phyloP scores from a whole-genome alignment of 768 basidiomycete genomes.

The Lactifluus hygrophoroides region DNA sequence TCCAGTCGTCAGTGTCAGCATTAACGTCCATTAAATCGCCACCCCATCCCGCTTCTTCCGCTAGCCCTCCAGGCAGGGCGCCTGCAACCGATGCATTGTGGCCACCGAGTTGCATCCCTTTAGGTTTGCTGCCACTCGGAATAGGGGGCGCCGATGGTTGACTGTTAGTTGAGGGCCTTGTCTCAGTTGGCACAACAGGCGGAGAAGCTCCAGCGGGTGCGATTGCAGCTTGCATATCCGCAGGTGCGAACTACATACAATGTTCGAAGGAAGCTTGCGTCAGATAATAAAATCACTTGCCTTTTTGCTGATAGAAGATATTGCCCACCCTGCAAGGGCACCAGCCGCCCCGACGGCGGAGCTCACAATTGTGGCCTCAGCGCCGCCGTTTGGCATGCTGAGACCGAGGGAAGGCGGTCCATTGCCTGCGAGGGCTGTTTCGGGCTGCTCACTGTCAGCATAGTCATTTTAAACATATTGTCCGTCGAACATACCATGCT shows the following conservation, averaged over 20 bases:
- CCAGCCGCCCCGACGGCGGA: constrained; percentile 88
- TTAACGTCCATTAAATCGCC: constrained; percentile 89
- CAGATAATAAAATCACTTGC: constrained; percentile 29
- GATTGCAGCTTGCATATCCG: constrained; percentile 7
- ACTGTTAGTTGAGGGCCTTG: not conserved
- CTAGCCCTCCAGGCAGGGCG: constrained; percentile 44
- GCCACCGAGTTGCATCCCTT: constrained; percentile 63
- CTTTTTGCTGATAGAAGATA: constrained; percentile 81
- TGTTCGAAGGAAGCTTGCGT: not conserved
- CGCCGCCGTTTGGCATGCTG: constrained; percentile 18
- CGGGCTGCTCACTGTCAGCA: constrained; percentile 37
- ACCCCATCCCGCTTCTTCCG: constrained; percentile 46
- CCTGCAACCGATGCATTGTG: constrained; percentile 35
- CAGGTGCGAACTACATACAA: constrained; percentile 1
- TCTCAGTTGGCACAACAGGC: constrained; percentile 14
- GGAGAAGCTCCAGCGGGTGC: not conserved
- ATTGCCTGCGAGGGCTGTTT: constrained; percentile 34
- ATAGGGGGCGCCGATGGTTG: not conserved
- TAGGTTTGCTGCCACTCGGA: constrained; percentile 33
- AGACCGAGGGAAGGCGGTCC: constrained; percentile 18
- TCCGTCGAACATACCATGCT: constrained; percentile 56
- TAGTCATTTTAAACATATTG: constrained; percentile 2
- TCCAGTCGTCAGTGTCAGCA: constrained; percentile 92
- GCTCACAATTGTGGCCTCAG: constrained; percentile 54
- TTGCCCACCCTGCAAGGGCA: constrained; percentile 94